These are phyloP conservation scores for Bipolaris oryzae DNA, from an alignment of 2,329 filamentous ascomycete genomes.

Conservation along the genomic window DNA sequence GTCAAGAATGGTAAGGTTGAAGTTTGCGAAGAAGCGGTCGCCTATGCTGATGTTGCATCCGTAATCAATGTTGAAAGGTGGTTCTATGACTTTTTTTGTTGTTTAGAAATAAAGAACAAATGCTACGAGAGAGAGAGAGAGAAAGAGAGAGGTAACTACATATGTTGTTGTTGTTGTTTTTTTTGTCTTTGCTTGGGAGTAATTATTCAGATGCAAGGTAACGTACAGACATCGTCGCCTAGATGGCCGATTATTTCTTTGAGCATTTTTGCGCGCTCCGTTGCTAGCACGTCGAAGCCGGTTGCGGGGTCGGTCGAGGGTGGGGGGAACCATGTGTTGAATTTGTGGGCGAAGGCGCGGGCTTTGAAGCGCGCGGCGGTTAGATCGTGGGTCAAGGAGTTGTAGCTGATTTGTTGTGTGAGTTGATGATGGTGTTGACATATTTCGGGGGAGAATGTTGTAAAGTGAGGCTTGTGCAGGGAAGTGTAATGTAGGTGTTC, in stretches of 20 bases:
- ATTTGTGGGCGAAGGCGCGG: constrained; percentile 62
- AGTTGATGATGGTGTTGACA: too few species aligned
- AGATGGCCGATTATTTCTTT: constrained; percentile 41
- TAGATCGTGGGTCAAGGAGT: constrained; percentile 57
- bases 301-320: constrained; percentile 19
- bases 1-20: constrained; percentile 61
- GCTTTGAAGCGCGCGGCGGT: constrained; percentile 60
- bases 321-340: constrained; percentile 57
- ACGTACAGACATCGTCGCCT: constrained; percentile 28
- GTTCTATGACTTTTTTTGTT: constrained; percentile 57
- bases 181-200: neutral
- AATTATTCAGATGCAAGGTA: neutral
- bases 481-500: neutral
- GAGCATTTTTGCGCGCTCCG: constrained; percentile 33
- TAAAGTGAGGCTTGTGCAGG: too few species aligned
- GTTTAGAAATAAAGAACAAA: too few species aligned
- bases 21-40: constrained; percentile 68
- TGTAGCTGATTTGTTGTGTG: constrained; percentile 52
- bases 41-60: constrained; percentile 69
- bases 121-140: too few species aligned
- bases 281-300: constrained; percentile 35
- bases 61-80: constrained; percentile 68
- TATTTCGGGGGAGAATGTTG: too few species aligned
- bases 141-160: too few species aligned
- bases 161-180: too few species aligned